Base-by-base conservation (phyloP, 441 rosid species). In the Hura crepitans region DNA sequence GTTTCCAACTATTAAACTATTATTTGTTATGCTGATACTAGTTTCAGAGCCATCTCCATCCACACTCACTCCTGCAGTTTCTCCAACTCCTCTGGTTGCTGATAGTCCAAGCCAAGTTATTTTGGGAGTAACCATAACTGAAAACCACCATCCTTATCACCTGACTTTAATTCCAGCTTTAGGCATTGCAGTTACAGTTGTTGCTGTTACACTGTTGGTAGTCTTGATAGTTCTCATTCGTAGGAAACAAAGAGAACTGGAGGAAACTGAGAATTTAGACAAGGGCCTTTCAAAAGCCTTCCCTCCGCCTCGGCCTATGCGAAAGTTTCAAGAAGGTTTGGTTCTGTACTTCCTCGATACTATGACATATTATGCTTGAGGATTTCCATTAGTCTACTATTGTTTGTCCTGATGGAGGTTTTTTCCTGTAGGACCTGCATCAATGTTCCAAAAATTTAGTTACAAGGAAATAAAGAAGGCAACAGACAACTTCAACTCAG, bases 381-480 rank as follows among this genome's bases (percentile, higher is more conserved):
- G 54, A 66, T 59, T 25, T 70, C 64, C 14, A 58, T 59, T 63
- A 39, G 18, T 30, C 31, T 46, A 4, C 22, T 60, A 28, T 43
- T 46, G 46, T 35, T 68, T 64, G 28, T 9, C 42, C 55, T 56
- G 53, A 63, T n/a, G 61, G 37, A 61, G 59, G 31, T 43, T 75
- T 56, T n/a, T 66, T 53, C 73, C 45, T 82, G 79, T 65, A 94
- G 99, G 93, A 70, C 84, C 83, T 77, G 60, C 88, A 23, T 83
- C 85, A 62, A 81, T 86, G 88, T 87, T 89, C 60, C 86, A 35
- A 72, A 90, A 86, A 63, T 95, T 85, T 75, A 86, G 92, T 83
- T 95, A 85, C 80, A 88, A 80, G 81, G 97, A 92, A 73, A 84
- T 84, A 35, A 86, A 81, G 81, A 92, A 73, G 80, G 93, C 93